Evolutionary conservation across 441 rosid genomes (phyloP).

Genomic region (Arabidopsis lyrata): DNA sequence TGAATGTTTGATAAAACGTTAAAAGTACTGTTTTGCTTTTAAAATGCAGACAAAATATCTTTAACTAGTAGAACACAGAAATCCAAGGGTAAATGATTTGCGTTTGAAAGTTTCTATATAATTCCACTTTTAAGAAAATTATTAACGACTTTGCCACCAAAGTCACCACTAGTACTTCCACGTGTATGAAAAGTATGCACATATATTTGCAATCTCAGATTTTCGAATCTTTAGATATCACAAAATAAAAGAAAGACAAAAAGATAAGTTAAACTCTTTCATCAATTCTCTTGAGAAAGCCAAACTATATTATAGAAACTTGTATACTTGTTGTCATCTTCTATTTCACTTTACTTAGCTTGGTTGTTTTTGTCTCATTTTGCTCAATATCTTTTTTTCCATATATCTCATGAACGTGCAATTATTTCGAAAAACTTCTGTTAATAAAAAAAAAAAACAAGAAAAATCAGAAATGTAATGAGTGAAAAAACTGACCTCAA

Average conservation of each 20-base stretch:
- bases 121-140: conserved; percentile 5
- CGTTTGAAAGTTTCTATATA: conserved; percentile 21
- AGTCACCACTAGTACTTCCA: conserved; percentile 13
- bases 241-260: conserved; percentile 29
- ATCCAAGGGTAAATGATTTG: conserved; percentile 28
- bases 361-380: conserved; percentile 16
- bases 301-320: conserved; percentile 26
- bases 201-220: conserved; percentile 25
- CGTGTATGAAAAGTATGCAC: conserved; percentile 13
- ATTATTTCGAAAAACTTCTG: conserved; percentile 5
- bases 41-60: background rate
- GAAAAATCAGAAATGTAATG: background rate
- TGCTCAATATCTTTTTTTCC: background rate
- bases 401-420: conserved; percentile 10
- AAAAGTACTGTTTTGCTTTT: background rate
- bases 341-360: conserved; percentile 37
- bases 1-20: background rate
- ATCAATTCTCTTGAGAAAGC: conserved; percentile 31
- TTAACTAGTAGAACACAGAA: background rate
- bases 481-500: conserved; percentile 57
- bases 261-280: conserved; percentile 32
- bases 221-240: conserved; percentile 40
- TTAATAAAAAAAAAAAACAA: no score
- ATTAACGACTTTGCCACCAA: conserved; percentile 19
- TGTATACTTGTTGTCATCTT: conserved; percentile 41